Evolutionary conservation across 2,329 filamentous ascomycete genomes (phyloP).

Genomic region (Triangularia setosa): DNA sequence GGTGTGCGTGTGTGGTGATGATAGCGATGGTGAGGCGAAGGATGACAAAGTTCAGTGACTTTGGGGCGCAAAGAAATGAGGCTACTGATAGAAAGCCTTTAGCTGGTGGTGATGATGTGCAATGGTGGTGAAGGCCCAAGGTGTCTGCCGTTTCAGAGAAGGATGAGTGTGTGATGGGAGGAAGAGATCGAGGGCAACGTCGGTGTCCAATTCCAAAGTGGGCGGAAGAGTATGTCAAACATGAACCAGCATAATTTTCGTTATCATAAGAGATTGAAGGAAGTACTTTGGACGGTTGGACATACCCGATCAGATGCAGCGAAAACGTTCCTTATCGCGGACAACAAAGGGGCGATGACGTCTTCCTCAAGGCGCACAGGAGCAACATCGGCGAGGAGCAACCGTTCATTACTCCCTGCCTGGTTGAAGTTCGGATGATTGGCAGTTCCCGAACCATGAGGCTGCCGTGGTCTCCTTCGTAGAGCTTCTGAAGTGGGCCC

Average conservation of each 20-base stretch:
- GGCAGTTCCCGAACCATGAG: neutral
- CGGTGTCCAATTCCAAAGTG: neutral
- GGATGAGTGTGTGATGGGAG: neutral
- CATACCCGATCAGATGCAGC: neutral
- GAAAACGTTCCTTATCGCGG: neutral
- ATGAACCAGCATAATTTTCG: neutral
- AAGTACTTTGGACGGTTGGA: neutral
- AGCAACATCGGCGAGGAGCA: neutral
- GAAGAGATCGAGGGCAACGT: neutral
- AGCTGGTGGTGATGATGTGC: neutral
- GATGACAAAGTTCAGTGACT: neutral
- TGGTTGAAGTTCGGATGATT: neutral
- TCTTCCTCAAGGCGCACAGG: neutral
- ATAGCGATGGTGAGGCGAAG: neutral
- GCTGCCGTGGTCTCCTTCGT: neutral
- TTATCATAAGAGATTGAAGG: neutral
- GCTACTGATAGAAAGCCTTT: neutral
- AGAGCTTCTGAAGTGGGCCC: neutral
- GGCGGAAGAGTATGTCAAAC: neutral
- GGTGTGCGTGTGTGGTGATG: too few species aligned
- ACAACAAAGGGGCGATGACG: neutral
- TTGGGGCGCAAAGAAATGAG: neutral
- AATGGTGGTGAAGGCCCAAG: neutral
- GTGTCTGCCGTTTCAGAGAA: neutral
- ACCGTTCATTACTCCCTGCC: neutral